Evolutionary conservation across 2,329 filamentous ascomycete species (phyloP).

Genomic region (Claviceps sp.): DNA sequence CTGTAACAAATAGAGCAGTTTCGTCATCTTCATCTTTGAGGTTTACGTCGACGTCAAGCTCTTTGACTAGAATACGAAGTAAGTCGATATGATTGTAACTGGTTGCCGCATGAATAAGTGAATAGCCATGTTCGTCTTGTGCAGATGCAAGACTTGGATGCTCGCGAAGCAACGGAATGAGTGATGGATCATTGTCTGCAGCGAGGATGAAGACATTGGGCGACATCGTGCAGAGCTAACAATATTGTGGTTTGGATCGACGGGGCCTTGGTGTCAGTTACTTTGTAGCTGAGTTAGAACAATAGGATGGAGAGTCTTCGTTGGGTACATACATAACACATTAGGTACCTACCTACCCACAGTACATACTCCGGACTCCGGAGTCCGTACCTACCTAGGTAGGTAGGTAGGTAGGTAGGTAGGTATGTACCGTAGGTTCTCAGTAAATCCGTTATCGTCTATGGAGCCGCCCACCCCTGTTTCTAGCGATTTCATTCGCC

Average conservation of each 20-base stretch:
- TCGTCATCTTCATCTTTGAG: slow-evolving; percentile 83
- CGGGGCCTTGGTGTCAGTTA: neutral
- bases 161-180: slow-evolving; percentile 61
- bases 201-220: slow-evolving; percentile 61
- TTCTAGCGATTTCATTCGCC: too few species aligned
- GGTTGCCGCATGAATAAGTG: slow-evolving; percentile 79
- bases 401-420: too few species aligned
- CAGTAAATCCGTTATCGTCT: too few species aligned
- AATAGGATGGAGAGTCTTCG: neutral
- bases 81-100: slow-evolving; percentile 84
- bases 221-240: slow-evolving; percentile 8
- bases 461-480: too few species aligned
- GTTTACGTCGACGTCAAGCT: slow-evolving; percentile 68
- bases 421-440: too few species aligned
- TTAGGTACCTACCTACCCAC: too few species aligned
- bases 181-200: slow-evolving; percentile 62
- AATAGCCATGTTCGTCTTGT: slow-evolving; percentile 89
- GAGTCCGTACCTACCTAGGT: too few species aligned
- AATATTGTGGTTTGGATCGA: neutral
- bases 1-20: slow-evolving; percentile 87
- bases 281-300: neutral
- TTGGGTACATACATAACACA: too few species aligned
- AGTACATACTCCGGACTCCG: too few species aligned
- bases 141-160: slow-evolving; percentile 63
- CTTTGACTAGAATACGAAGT: slow-evolving; percentile 58